Percentiles rank a stretch among this genome's conserved stretches.
These are phyloP conservation scores for Cadophora sp. DNA, from an alignment of 2,329 filamentous ascomycete species.

Conservation along the genomic window DNA sequence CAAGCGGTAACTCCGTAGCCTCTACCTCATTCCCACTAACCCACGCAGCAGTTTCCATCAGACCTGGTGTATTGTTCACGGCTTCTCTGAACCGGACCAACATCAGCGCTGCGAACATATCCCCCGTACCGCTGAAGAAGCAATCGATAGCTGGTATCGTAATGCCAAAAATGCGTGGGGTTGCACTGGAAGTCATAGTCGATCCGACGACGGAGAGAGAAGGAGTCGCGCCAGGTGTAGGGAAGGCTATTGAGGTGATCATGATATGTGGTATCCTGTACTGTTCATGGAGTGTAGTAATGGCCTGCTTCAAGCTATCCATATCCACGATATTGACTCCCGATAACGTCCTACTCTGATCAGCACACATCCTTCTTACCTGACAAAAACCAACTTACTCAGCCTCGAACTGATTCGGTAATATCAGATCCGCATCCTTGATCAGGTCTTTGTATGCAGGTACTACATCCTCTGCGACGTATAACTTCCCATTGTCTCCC, in stretches of 20 bases:
- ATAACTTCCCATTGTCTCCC: conserved; percentile 92
- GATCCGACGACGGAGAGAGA: conserved; percentile 80
- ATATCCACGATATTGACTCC: conserved; percentile 84
- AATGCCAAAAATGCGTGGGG: conserved; percentile 85
- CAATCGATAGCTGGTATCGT: conserved; percentile 87
- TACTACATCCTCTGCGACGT: conserved; percentile 90
- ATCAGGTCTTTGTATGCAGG: conserved; percentile 87
- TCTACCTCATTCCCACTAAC: conserved; percentile 74
- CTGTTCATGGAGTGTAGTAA: conserved; percentile 76
- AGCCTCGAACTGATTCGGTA: conserved; percentile 97
- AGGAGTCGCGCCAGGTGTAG: conserved; percentile 56
- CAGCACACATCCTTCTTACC: conserved; percentile 20
- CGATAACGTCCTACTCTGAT: conserved; percentile 71
- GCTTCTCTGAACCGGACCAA: conserved; percentile 88
- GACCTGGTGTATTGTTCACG: conserved; percentile 55
- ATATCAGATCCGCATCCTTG: conserved; percentile 83
- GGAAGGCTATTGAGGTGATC: conserved; percentile 83
- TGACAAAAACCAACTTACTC: conserved; percentile 64
- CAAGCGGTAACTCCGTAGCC: conserved; percentile 78
- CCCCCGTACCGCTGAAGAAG: conserved; percentile 95
- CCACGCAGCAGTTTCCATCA: conserved; percentile 71
- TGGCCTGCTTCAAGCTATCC: conserved; percentile 72
- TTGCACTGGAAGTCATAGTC: conserved; percentile 67
- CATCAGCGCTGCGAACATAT: conserved; percentile 96
- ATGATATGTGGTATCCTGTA: conserved; percentile 87